A percentile compares a stretch with the other conserved stretches of the same genome.
These are phyloP conservation scores for Aristolochia fimbriata DNA, from an alignment of 164 flowering plant species.

Conservation along the genomic window DNA sequence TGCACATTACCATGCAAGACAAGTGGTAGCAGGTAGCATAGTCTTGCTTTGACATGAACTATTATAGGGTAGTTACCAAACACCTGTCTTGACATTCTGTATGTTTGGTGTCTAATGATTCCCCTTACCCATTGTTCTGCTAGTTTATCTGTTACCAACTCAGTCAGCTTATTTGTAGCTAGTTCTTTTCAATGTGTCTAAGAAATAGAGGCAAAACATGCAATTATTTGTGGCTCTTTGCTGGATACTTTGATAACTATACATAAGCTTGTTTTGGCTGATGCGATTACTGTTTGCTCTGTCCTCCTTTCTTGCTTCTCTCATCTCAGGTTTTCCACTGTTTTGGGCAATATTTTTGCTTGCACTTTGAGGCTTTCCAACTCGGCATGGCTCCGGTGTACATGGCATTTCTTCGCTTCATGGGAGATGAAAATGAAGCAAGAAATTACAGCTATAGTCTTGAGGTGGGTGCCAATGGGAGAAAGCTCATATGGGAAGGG, in stretches of 20 bases:
- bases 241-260: neutral
- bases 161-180: neutral
- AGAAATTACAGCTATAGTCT: conserved; percentile 78
- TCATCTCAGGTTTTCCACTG: conserved; percentile 71
- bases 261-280: neutral
- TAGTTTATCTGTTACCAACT: neutral
- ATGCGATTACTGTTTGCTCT: neutral
- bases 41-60: too few relatives aligned
- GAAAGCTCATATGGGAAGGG: conserved; percentile 91
- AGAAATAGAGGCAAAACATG: neutral
- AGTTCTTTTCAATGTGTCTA: neutral
- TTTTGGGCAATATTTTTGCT: conserved; percentile 93
- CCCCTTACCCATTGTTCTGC: too few relatives aligned
- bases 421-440: conserved; percentile 91
- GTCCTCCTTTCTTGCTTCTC: neutral
- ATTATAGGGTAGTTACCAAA: too few relatives aligned
- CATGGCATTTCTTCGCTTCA: conserved; percentile 95
- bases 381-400: conserved; percentile 87
- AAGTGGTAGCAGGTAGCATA: too few relatives aligned
- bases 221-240: too few relatives aligned
- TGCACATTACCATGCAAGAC: too few relatives aligned
- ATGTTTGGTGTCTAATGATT: too few relatives aligned
- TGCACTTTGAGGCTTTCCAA: conserved; percentile 91
- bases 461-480: conserved; percentile 84
- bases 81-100: too few relatives aligned